Conservation (phyloP, 306 rosid genomes). For the Hippophae rhamnoides region DNA sequence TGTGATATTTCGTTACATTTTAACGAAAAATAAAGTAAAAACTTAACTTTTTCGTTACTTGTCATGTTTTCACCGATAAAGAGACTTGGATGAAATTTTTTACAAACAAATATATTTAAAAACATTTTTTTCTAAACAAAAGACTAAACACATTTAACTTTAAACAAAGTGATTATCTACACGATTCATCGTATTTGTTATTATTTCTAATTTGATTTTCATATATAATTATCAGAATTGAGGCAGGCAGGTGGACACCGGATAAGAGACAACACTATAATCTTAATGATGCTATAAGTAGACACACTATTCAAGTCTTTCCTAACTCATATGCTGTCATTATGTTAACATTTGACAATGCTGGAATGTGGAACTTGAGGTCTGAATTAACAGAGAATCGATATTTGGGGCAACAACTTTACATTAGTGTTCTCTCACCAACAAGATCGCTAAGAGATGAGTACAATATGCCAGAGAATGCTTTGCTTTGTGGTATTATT, state of each 20-base stretch:
- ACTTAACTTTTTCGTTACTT: too few relatives aligned
- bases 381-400: slow-evolving; percentile 44
- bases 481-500: slow-evolving; percentile 35
- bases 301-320: slow-evolving; percentile 50
- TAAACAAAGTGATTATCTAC: too few relatives aligned
- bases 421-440: slow-evolving; percentile 38
- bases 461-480: slow-evolving; percentile 31
- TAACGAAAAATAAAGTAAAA: too few relatives aligned
- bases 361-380: slow-evolving; percentile 54
- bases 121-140: too few relatives aligned
- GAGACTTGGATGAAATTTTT: too few relatives aligned
- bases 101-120: too few relatives aligned
- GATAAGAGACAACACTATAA: slow-evolving; percentile 41
- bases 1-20: too few relatives aligned
- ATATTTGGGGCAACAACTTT: slow-evolving; percentile 48
- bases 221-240: slow-evolving; percentile 11
- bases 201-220: too few relatives aligned
- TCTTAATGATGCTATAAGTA: slow-evolving; percentile 46
- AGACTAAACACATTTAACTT: too few relatives aligned
- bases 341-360: slow-evolving; percentile 47
- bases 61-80: too few relatives aligned
- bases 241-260: slow-evolving; percentile 51
- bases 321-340: slow-evolving; percentile 60
- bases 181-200: too few relatives aligned
- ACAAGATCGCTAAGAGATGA: slow-evolving; percentile 53